Evolutionary conservation across 257 asterid genomes (phyloP), one percentile per base, ranked within the genome.

Genomic region (Solanum chiquidenum): DNA sequence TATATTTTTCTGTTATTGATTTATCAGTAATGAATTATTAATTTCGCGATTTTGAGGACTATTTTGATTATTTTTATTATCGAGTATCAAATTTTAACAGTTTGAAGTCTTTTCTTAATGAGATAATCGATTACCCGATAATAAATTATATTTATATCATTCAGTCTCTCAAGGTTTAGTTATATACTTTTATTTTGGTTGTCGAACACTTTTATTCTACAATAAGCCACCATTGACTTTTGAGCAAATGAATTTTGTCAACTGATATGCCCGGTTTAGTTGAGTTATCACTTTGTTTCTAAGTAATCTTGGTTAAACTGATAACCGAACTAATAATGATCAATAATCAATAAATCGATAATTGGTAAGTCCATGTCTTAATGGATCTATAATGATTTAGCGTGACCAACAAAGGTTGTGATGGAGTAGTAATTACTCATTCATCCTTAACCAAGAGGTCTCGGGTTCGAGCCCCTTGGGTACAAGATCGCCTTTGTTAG

Each of bases 401-500:
- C 11, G 4, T 7, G 62, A 52, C 23, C 9, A 52, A 16, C 8
- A 16, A 52, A 3, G 0, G 0, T 52, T 52, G 9, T 52, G 23
- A 1, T 16, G 0, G 9, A 52, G 9, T 52, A 0, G 0, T 52
- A 52, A 16, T 2, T 52, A 52, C 21, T 52, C 23, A 0, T 16
- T 52, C 1, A 52, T 52, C 0, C 9, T 52, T 52, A 52, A 52
- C 1, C 1, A 52, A 52, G 23, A 52, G 3, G 9, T 52, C 0
- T 6, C 0, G 0, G 9, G 6, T 52, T 52, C 8, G 3, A 16
- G 0, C 23, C 23, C 62, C 3, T 52, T 16, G 4, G 23, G 62
- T 52, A 52, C 23, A 16, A 0, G 16, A 52, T 16, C 62, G 1
- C 62, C 4, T 52, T 52, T 52, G 23, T 52, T 52, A 52, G 23